phyloP scores from a whole-genome alignment of 1,139 yeast genomes.

The Zygosaccharomyces sapae region DNA sequence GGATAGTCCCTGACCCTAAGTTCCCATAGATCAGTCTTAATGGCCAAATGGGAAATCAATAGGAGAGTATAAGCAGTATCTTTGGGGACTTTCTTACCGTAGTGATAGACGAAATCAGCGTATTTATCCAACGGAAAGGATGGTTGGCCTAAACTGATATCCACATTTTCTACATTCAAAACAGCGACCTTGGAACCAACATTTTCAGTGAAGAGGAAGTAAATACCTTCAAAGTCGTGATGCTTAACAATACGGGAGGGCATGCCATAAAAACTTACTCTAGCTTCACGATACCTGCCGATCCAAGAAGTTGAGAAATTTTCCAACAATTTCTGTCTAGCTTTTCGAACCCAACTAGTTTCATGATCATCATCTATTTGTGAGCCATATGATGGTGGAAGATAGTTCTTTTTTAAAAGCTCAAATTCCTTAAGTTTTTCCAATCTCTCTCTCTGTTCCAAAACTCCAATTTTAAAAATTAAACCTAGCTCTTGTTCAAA shows the following conservation, averaged over 20 bases:
- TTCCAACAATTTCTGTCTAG: conserved; percentile 31
- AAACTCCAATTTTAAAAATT: conserved; percentile 65
- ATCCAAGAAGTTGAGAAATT: conserved; percentile 57
- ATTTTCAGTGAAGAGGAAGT: conserved; percentile 21
- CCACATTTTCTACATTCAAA: conserved; percentile 44
- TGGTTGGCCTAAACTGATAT: conserved; percentile 50
- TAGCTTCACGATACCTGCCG: conserved; percentile 47
- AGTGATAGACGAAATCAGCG: conserved; percentile 54
- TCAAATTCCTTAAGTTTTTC: conserved; percentile 57
- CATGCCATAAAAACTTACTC: conserved; percentile 38
- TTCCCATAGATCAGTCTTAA: conserved; percentile 47
- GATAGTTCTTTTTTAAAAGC: conserved; percentile 16
- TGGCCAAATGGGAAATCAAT: conserved; percentile 47
- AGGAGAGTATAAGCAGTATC: conserved; percentile 60
- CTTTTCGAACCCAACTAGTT: conserved; percentile 8
- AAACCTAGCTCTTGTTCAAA: conserved; percentile 75
- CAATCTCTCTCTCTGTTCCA: conserved; percentile 62
- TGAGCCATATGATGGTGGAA: neutral
- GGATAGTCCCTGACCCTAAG: conserved; percentile 61
- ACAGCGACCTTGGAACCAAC: conserved; percentile 29
- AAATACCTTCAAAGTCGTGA: conserved; percentile 20
- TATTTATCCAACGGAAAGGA: conserved; percentile 48
- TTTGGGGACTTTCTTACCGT: conserved; percentile 75
- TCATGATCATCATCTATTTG: neutral
- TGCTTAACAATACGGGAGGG: conserved; percentile 24